Evolutionary conservation across 2,329 filamentous ascomycete genomes (phyloP).

Genomic region (Stemphylium beticola): DNA sequence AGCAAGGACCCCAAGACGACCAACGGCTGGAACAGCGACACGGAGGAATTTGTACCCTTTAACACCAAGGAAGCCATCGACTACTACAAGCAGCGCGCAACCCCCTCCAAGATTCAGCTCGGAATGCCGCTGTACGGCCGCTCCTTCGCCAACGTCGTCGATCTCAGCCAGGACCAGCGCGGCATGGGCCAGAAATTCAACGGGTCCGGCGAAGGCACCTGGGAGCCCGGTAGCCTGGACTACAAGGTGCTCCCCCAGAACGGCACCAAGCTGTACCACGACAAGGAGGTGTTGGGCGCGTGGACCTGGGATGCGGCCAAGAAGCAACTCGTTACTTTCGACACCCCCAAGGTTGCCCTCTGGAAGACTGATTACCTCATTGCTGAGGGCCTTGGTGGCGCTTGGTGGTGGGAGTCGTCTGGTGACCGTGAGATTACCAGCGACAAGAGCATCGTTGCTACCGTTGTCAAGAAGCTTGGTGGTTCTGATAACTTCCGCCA

Average conservation of each 20-base stretch:
- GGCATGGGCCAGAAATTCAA: slow-evolving; percentile 53
- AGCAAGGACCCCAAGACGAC: slow-evolving; percentile 26
- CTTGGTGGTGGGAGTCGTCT: slow-evolving; percentile 42
- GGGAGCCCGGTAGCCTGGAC: slow-evolving; percentile 35
- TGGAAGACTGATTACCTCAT: slow-evolving; percentile 36
- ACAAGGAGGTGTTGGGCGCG: slow-evolving; percentile 24
- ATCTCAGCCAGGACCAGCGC: slow-evolving; percentile 45
- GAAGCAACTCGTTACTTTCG: slow-evolving; percentile 32
- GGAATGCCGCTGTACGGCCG: slow-evolving; percentile 42
- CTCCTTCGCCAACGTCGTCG: slow-evolving; percentile 33
- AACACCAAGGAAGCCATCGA: slow-evolving; percentile 35
- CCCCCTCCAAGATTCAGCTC: slow-evolving; percentile 32
- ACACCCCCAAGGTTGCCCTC: slow-evolving; percentile 31
- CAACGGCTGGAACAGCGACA: slow-evolving; percentile 19
- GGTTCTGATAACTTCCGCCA: slow-evolving; percentile 10
- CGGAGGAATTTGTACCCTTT: slow-evolving; percentile 18
- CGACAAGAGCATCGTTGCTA: slow-evolving; percentile 27
- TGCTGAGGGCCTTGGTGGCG: slow-evolving; percentile 34
- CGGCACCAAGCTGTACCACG: slow-evolving; percentile 27
- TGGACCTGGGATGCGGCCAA: slow-evolving; percentile 32
- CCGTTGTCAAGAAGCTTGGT: slow-evolving; percentile 24
- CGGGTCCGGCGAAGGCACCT: slow-evolving; percentile 33
- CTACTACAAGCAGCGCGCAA: slow-evolving; percentile 32
- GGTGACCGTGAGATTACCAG: slow-evolving; percentile 23
- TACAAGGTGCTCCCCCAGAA: slow-evolving; percentile 36